Evolutionary conservation across 2,329 filamentous ascomycete genomes (phyloP).

Genomic region (Chrysoporthe austroafricana): DNA sequence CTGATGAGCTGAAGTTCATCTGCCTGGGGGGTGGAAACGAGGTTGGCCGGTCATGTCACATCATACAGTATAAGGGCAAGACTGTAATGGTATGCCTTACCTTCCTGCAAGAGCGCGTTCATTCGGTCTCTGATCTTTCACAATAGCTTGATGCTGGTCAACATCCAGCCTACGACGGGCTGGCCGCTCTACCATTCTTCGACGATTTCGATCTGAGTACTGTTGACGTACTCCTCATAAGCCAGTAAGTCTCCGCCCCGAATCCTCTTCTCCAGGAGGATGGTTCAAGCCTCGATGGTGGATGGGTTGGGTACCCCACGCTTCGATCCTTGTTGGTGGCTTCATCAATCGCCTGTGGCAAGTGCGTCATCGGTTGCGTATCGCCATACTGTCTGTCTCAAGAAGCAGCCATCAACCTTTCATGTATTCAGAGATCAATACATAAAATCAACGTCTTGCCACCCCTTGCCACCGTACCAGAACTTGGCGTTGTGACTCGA

Average conservation of each 20-base stretch:
- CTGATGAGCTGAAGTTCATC: slow-evolving; percentile 92
- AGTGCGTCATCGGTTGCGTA: not conserved
- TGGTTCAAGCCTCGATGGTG: slow-evolving; percentile 24
- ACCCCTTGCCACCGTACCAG: slow-evolving; percentile 27
- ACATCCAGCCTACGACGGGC: slow-evolving; percentile 93
- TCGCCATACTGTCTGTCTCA: slow-evolving; percentile 10
- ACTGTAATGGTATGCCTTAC: slow-evolving; percentile 83
- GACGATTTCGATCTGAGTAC: slow-evolving; percentile 98
- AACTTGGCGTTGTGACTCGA: slow-evolving; percentile 25
- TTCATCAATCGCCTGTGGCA: slow-evolving; percentile 6
- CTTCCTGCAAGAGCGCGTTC: slow-evolving; percentile 7
- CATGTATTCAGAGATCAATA: slow-evolving; percentile 37
- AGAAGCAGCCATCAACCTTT: slow-evolving; percentile 5
- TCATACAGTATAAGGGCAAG: slow-evolving; percentile 98
- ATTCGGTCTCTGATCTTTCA: slow-evolving; percentile 9
- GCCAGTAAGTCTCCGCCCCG: slow-evolving; percentile 79
- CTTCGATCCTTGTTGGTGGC: slow-evolving; percentile 9
- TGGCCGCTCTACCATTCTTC: slow-evolving; percentile 93
- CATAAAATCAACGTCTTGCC: slow-evolving; percentile 30
- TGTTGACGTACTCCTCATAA: slow-evolving; percentile 95
- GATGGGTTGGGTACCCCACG: slow-evolving; percentile 27
- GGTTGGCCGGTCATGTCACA: slow-evolving; percentile 95
- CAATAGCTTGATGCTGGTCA: slow-evolving; percentile 90
- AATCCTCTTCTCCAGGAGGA: slow-evolving; percentile 22
- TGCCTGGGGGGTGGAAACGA: slow-evolving; percentile 95